These are phyloP conservation scores for Cladosporium sphaerospermum DNA, from an alignment of 2,329 filamentous ascomycete genomes.

Conservation along the genomic window DNA sequence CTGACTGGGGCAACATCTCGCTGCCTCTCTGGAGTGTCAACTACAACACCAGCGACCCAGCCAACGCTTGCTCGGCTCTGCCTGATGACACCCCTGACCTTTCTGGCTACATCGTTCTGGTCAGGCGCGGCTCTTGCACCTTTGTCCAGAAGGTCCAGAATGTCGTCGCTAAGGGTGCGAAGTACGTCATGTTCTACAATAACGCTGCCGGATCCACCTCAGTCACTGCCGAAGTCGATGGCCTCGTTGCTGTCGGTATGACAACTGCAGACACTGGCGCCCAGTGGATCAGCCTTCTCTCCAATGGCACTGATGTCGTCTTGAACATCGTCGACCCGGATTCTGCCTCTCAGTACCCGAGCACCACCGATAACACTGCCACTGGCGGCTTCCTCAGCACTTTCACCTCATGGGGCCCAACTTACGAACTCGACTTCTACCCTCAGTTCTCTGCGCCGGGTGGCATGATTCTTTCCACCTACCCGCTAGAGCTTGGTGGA, in stretches of 20 bases:
- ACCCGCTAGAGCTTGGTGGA: slow-evolving; percentile 35
- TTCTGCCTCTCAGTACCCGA: slow-evolving; percentile 13
- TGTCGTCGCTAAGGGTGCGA: slow-evolving; percentile 50
- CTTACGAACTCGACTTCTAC: slow-evolving; percentile 52
- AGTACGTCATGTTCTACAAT: slow-evolving; percentile 59
- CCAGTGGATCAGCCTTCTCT: slow-evolving; percentile 17
- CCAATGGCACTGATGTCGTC: slow-evolving; percentile 15
- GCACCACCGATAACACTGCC: slow-evolving; percentile 16
- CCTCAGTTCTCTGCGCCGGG: slow-evolving; percentile 53
- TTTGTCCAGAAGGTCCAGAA: slow-evolving; percentile 51
- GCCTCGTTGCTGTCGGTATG: slow-evolving; percentile 20
- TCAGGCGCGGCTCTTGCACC: slow-evolving; percentile 54
- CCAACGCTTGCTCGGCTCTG: slow-evolving; percentile 49
- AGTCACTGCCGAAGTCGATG: slow-evolving; percentile 15
- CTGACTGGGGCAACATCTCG: slow-evolving; percentile 31
- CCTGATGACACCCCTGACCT: slow-evolving; percentile 53
- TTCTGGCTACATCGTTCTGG: slow-evolving; percentile 51
- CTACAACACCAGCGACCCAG: slow-evolving; percentile 43
- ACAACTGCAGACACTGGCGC: slow-evolving; percentile 21
- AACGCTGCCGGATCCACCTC: slow-evolving; percentile 25
- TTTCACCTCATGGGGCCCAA: slow-evolving; percentile 57
- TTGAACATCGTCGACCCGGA: slow-evolving; percentile 22
- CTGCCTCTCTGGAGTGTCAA: slow-evolving; percentile 34
- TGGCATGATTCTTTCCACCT: slow-evolving; percentile 55
- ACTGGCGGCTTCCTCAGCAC: slow-evolving; percentile 48